Evolutionary conservation across 805 yeast species (phyloP).

Genomic region (Spathaspora arborariae): DNA sequence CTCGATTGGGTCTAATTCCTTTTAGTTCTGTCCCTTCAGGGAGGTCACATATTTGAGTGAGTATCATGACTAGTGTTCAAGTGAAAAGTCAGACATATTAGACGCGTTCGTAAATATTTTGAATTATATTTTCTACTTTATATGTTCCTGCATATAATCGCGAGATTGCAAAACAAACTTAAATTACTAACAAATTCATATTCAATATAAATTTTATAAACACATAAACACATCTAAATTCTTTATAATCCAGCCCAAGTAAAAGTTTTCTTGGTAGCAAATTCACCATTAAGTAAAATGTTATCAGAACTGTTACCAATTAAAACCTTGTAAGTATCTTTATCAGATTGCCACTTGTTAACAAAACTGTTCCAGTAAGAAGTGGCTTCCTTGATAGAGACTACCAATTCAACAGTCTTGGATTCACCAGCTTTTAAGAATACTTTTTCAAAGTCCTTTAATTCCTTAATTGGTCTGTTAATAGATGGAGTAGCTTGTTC

Average conservation of each 20-base stretch:
- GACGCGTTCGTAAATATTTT: background rate
- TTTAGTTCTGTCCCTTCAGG: background rate
- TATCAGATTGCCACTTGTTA: slow-evolving; percentile 48
- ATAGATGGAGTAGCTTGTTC: slow-evolving; percentile 32
- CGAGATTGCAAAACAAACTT: too few species aligned
- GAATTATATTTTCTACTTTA: too few species aligned
- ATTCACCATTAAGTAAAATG: slow-evolving; percentile 15
- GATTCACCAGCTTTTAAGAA: slow-evolving; percentile 42
- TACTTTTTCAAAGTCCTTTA: slow-evolving; percentile 55
- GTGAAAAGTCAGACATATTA: too few species aligned
- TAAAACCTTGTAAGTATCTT: slow-evolving; percentile 46
- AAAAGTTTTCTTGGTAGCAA: slow-evolving; percentile 12
- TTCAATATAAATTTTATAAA: background rate
- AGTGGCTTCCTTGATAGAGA: slow-evolving; percentile 47
- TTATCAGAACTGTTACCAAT: slow-evolving; percentile 41
- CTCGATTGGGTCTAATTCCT: background rate
- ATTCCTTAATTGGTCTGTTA: slow-evolving; percentile 55
- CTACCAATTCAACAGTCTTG: slow-evolving; percentile 29
- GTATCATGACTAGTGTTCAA: background rate
- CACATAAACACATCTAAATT: background rate
- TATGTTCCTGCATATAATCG: too few species aligned
- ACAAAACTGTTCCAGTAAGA: slow-evolving; percentile 51
- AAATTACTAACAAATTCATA: too few species aligned
- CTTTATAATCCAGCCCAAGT: slow-evolving; percentile 8
- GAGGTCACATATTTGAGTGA: background rate